These are phyloP conservation scores for Cercospora janseana DNA, from an alignment of 2,329 filamentous ascomycete species.

Conservation along the genomic window DNA sequence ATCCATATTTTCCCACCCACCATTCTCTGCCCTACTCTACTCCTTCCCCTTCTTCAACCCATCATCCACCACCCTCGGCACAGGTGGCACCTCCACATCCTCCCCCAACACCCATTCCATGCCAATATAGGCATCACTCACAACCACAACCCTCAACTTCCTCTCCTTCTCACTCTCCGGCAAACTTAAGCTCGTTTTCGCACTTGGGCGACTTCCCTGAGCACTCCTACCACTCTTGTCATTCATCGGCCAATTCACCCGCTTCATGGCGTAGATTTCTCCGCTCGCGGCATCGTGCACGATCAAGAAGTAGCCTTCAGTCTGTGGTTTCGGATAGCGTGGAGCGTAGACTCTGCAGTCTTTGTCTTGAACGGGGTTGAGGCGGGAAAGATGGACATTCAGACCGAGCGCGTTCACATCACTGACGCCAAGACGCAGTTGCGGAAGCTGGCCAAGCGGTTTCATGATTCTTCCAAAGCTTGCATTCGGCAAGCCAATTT, in stretches of 20 bases:
- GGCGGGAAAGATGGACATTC: conserved; percentile 62
- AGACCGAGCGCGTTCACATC: conserved; percentile 63
- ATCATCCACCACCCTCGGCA: conserved; percentile 35
- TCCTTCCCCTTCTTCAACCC: conserved; percentile 32
- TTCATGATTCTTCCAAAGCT: conserved; percentile 55
- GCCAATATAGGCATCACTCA: conserved; percentile 85
- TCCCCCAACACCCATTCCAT: conserved; percentile 62
- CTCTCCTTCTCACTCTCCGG: conserved; percentile 55
- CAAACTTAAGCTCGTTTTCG: conserved; percentile 60
- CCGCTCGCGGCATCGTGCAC: conserved; percentile 66
- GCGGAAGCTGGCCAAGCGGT: conserved; percentile 65
- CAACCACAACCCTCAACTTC: conserved; percentile 69
- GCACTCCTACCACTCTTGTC: conserved; percentile 28
- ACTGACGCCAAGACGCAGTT: conserved; percentile 62
- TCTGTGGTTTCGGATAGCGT: conserved; percentile 89
- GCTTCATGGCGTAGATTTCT: conserved; percentile 81
- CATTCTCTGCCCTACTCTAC: neutral
- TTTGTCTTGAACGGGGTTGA: conserved; percentile 63
- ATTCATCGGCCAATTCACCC: conserved; percentile 67
- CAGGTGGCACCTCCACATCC: conserved; percentile 51
- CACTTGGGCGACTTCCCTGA: conserved; percentile 46
- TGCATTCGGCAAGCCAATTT: conserved; percentile 51
- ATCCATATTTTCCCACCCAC: neutral
- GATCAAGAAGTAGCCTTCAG: conserved; percentile 87
- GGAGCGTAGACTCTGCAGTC: conserved; percentile 82